Evolutionary conservation across 352 stramenopile genomes (phyloP).

Genomic region (Phytophthora lateralis): DNA sequence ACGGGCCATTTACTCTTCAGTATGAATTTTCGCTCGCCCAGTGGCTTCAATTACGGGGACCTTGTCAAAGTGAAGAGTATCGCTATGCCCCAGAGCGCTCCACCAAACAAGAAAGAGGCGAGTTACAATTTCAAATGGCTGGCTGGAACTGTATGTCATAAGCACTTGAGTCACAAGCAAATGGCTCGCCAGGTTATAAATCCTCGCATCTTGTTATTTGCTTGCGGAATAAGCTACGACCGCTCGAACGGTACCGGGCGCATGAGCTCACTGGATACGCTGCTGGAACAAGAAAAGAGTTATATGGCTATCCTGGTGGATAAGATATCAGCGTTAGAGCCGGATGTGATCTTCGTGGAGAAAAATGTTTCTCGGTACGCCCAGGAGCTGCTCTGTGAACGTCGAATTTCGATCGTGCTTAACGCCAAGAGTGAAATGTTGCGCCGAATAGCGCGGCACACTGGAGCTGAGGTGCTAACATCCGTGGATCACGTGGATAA

Average conservation of each 20-base stretch:
- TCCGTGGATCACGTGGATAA: slow-evolving; percentile 94
- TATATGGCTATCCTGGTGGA: slow-evolving; percentile 97
- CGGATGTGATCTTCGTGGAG: slow-evolving; percentile 95
- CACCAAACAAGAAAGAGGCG: slow-evolving; percentile 77
- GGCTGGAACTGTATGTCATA: slow-evolving; percentile 95
- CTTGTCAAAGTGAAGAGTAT: slow-evolving; percentile 90
- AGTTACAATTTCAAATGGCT: slow-evolving; percentile 94
- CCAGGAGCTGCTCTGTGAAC: slow-evolving; percentile 92
- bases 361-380: slow-evolving; percentile 89
- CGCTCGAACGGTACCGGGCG: slow-evolving; percentile 80
- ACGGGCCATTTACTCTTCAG: slow-evolving; percentile 78
- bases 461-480: slow-evolving; percentile 90
- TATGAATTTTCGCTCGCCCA: slow-evolving; percentile 76
- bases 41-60: slow-evolving; percentile 81
- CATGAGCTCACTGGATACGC: slow-evolving; percentile 94
- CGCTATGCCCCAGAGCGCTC: slow-evolving; percentile 49
- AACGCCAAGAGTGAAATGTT: slow-evolving; percentile 95
- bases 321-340: slow-evolving; percentile 95
- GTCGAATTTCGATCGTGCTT: slow-evolving; percentile 92
- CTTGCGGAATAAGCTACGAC: slow-evolving; percentile 96
- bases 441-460: slow-evolving; percentile 93
- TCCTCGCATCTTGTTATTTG: slow-evolving; percentile 97
- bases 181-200: slow-evolving; percentile 94
- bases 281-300: slow-evolving; percentile 96
- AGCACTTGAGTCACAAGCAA: slow-evolving; percentile 97